These are phyloP conservation scores for Claviceps cyperi DNA, from an alignment of 2,329 filamentous ascomycete genomes.

Conservation along the genomic window DNA sequence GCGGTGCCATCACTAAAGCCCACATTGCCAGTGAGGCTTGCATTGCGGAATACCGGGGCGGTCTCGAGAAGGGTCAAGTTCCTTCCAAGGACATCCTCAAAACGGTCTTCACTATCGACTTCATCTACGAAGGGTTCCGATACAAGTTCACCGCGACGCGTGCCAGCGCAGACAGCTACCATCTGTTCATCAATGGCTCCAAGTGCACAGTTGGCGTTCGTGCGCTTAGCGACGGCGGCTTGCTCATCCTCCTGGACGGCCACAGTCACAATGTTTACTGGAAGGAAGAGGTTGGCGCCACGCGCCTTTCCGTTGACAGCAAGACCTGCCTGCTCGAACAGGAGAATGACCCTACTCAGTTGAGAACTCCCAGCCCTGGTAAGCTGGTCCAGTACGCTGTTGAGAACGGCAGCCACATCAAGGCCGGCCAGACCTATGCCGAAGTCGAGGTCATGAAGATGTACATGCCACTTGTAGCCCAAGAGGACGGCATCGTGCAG, in stretches of 20 bases:
- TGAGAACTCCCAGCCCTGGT: slow-evolving; percentile 85
- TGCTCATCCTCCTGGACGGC: slow-evolving; percentile 78
- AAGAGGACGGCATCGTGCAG: slow-evolving; percentile 92
- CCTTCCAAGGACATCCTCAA: slow-evolving; percentile 93
- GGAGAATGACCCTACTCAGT: slow-evolving; percentile 96
- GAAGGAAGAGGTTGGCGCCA: slow-evolving; percentile 97
- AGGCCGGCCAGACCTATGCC: slow-evolving; percentile 81
- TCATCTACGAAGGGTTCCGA: slow-evolving; percentile 91
- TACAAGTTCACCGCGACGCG: slow-evolving; percentile 98
- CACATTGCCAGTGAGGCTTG: slow-evolving; percentile 87
- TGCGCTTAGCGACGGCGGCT: slow-evolving; percentile 82
- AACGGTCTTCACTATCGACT: slow-evolving; percentile 94
- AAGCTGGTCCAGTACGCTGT: slow-evolving; percentile 98
- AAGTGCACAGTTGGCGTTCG: slow-evolving; percentile 90
- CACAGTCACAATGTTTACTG: slow-evolving; percentile 98
- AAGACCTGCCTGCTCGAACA: slow-evolving; percentile 97
- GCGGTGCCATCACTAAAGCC: slow-evolving; percentile 87
- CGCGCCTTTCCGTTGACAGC: slow-evolving; percentile 88
- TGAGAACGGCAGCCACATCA: slow-evolving; percentile 87
- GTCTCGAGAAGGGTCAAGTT: slow-evolving; percentile 93
- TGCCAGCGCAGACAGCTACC: slow-evolving; percentile 85
- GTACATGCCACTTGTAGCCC: slow-evolving; percentile 96
- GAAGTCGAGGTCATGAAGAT: slow-evolving; percentile 99
- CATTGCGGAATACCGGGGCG: slow-evolving; percentile 71
- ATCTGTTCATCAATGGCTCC: slow-evolving; percentile 96